These are phyloP conservation scores for Aureobasidium lini DNA, from an alignment of 2,329 filamentous ascomycete genomes.

Conservation along the genomic window DNA sequence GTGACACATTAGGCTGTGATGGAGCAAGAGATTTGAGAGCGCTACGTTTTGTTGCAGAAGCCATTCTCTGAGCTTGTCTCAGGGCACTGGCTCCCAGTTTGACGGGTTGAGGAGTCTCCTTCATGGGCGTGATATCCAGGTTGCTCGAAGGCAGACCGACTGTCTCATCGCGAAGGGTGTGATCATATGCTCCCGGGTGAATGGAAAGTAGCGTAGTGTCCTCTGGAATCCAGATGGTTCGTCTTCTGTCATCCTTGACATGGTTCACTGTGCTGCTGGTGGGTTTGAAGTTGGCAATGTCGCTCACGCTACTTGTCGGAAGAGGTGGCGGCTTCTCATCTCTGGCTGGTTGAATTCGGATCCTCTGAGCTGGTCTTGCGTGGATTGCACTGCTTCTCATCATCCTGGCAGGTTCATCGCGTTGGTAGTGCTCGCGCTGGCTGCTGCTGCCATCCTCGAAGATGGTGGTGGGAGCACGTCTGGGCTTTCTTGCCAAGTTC, in stretches of 20 bases:
- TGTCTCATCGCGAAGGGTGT: constrained; percentile 26
- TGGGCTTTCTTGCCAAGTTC: constrained; percentile 19
- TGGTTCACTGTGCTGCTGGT: background rate
- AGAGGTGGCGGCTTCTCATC: background rate
- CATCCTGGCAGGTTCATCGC: background rate
- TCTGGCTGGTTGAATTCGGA: background rate
- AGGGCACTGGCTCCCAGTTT: background rate
- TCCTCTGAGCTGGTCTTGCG: constrained; percentile 13
- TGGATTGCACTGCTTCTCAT: constrained; percentile 15
- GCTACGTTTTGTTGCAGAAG: constrained; percentile 20
- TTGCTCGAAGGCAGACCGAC: constrained; percentile 15
- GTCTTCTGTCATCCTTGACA: constrained; percentile 35
- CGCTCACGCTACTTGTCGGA: background rate
- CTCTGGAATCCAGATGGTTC: constrained; percentile 46
- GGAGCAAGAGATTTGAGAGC: constrained; percentile 37
- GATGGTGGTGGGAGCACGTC: constrained; percentile 22
- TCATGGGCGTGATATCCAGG: constrained; percentile 3
- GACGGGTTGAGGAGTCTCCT: background rate
- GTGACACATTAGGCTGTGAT: constrained; percentile 24
- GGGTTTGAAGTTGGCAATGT: constrained; percentile 1
- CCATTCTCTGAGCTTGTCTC: constrained; percentile 1
- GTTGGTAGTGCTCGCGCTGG: background rate
- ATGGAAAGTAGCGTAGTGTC: constrained; percentile 46
- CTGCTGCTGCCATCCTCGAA: constrained; percentile 24
- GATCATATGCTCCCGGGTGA: constrained; percentile 38